Evolutionary conservation across 139 green algal species (phyloP), one percentile per base, ranked within the genome.

Genomic region (Microglena sp.): DNA sequence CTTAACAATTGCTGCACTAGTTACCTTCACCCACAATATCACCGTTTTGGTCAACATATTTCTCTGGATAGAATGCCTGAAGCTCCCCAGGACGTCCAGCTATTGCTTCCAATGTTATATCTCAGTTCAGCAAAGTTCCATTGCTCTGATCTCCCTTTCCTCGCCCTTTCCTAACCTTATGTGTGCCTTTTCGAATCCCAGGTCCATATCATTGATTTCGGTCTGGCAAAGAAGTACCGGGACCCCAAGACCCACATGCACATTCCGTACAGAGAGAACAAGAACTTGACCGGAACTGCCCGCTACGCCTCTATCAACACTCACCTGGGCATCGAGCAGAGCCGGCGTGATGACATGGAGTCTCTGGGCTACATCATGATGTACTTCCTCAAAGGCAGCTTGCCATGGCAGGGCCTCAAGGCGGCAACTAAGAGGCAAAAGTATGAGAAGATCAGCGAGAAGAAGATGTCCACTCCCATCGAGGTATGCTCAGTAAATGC

Each of bases 401-500:
- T 99, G 62, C 93, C 93, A 21, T 99, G 93, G 93, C 93, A 98
- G 77, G 81, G 78, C 78, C 70, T 77, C 24, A 97, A 98, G 36
- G 94, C 94, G 8, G 90, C 90, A 4, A 99, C 94, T 33, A 99
- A 99, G 89, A 95, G 96, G 78, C 90, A 97, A 70, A 99, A 99
- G 85, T 99, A 99, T 72, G 94, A 99, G 77, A 99, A 98, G 79
- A 99, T 99, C 83, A 95, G 86, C 60, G 94, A 99, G 77, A 98
- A 97, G 82, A 99, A 99, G 86, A 97, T 99, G 91, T 91, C 86
- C 30, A 99, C 94, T 7, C 90, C 91, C 46, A 95, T 96, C 50
- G 94, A 99, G 83, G 71, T 89, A n/a, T n/a, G n/a, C n/a, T 45
- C 1, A 43, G 1, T 45, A n/a, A n/a, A n/a, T n/a, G n/a, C n/a